Percentiles rank a stretch among this genome's conserved stretches.
These are phyloP conservation scores for Acarospora socialis DNA, from an alignment of 2,329 filamentous ascomycete genomes.

Conservation along the genomic window DNA sequence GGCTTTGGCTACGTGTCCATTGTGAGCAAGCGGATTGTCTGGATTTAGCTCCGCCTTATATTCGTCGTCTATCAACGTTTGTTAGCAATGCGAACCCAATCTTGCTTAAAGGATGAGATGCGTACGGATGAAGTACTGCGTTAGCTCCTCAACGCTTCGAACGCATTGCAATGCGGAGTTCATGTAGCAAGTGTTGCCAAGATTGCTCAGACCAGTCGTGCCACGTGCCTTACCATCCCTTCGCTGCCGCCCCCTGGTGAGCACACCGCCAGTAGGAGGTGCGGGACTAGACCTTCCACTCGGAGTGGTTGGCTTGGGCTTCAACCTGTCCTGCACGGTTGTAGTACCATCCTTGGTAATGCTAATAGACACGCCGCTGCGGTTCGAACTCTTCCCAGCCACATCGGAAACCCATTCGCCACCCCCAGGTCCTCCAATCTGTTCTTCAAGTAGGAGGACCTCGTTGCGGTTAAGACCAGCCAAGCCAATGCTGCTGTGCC, in stretches of 20 bases:
- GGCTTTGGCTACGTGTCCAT: slow-evolving; percentile 70
- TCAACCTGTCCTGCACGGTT: slow-evolving; percentile 21
- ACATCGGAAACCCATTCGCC: slow-evolving; percentile 42
- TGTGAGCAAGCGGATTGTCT: slow-evolving; percentile 71
- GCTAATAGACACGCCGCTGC: slow-evolving; percentile 33
- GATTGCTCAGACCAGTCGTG: slow-evolving; percentile 69
- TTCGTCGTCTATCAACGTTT: slow-evolving; percentile 36
- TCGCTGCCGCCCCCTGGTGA: slow-evolving; percentile 58
- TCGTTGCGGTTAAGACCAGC: slow-evolving; percentile 58
- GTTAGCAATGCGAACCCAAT: neutral
- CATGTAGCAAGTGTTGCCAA: slow-evolving; percentile 99
- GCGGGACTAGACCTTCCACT: slow-evolving; percentile 56
- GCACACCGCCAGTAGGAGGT: slow-evolving; percentile 37
- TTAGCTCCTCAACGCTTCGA: slow-evolving; percentile 82
- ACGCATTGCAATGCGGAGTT: slow-evolving; percentile 94
- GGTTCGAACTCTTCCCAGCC: slow-evolving; percentile 28
- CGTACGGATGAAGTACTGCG: slow-evolving; percentile 67
- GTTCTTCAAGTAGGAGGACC: slow-evolving; percentile 72
- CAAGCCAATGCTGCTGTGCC: slow-evolving; percentile 48
- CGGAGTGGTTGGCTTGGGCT: slow-evolving; percentile 28
- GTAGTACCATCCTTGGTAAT: slow-evolving; percentile 24
- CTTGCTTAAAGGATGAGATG: slow-evolving; percentile 13
- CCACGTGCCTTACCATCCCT: slow-evolving; percentile 58
- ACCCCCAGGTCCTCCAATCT: slow-evolving; percentile 39
- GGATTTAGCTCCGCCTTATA: slow-evolving; percentile 72